Base-by-base conservation (phyloP, 1,284 basidiomycete genomes). In the Sanguinoderma infundibulare region DNA sequence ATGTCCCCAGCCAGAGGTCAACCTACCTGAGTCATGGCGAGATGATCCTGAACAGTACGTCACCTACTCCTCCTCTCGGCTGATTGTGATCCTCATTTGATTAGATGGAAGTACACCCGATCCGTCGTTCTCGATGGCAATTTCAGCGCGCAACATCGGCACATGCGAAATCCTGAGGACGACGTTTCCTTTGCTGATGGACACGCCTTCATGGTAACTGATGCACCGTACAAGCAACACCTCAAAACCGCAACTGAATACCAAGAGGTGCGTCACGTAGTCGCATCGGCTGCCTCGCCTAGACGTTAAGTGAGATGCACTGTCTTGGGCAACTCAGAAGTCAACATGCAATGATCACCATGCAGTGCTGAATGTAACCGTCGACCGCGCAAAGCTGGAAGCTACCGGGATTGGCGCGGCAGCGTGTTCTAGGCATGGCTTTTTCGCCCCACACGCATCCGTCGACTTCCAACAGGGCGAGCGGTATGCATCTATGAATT, bases 391-490 rank as follows among this genome's bases (percentile, higher is more conserved):
- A 1, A 59, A 64, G 0, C 26, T 71, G 2, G 52, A 62, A 12
- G 52, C 54, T 0, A 67, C 63, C 0, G 59, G 69, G 0, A 67
- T 70, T 12, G 62, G 69, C 7, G 70, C 53, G 8, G 59, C 52
- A 1, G 69, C 64, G 0, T 70, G 67, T 57, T 57, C 62, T 9
- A n/a, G 60, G 9, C 70, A 71, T 53, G 66, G 66, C 0, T 68
- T 56, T 28, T 66, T 70, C 36, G 28, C 64, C 3, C 69, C 67
- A 0, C 56, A 69, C 28, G 61, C 59, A 1, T 53, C 63, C 30
- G 64, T 66, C 0, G 68, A 65, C 34, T 70, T 72, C 30, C 68
- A 66, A 5, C 59, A 57, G 35, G 69, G 70, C 1, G 62, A 72
- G 10, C 20, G 54, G 67, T 40, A 34, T n/a, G n/a, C n/a, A n/a